Base-by-base conservation (phyloP, 352 stramenopile genomes). In the Pythium graminicola region DNA sequence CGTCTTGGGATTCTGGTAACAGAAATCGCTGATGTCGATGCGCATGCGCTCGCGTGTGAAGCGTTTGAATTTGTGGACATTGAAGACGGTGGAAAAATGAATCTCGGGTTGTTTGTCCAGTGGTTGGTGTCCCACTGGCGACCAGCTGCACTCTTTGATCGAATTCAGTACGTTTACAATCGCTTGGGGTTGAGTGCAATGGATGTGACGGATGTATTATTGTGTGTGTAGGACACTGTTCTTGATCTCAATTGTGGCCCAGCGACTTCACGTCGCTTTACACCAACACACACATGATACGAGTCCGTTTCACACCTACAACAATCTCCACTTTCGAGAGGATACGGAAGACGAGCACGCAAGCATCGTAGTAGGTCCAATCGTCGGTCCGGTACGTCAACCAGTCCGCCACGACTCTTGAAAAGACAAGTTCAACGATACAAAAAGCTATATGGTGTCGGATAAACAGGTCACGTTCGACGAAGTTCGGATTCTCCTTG, bases 81-180 rank as follows among this genome's bases (percentile, higher is more conserved):
- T 6, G 73, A 85, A 3, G 72, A 80, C 19, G 70, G 72, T 17
- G 72, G 67, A 42, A 89, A 91, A 51, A 89, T 91, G 80, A 85
- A 50, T 24, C 72, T 89, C 16, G 28, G 59, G 11, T 50, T 67
- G 46, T 91, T 91, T 39, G 40, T 81, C 13, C 71, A 72, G 49
- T 91, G 80, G 80, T 72, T 75, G 39, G 53, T 85, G 8, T 84
- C 81, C 41, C 76, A 91, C 44, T 72, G 76, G 23, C 68, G 75
- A 24, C 77, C 80, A 9, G 70, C 60, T 4, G 58, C 61, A 7
- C 55, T 91, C n/a, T 64, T 91, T 16, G 62, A 81, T 8, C 73
- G 62, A 4, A 57, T 88, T 16, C 68, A 67, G 73, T 82, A 41
- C 32, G 52, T 50, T 39, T 27, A 22, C 10, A 27, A 0, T 38